phyloP scores from a whole-genome alignment of 192 early-diverging fungal genomes.

The Dimargaris xerosporica region DNA sequence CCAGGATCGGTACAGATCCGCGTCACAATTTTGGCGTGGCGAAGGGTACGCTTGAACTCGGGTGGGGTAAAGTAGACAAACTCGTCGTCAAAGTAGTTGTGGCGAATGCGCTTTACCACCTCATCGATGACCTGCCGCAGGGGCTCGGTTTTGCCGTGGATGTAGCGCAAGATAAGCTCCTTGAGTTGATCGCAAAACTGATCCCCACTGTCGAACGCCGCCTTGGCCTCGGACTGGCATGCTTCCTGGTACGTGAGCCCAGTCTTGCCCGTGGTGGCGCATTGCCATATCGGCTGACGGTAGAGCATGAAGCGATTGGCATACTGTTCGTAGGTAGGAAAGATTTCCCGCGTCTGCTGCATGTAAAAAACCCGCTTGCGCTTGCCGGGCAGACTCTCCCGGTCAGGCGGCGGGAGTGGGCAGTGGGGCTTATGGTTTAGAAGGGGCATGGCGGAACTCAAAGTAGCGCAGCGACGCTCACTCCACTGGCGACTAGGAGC shows the following conservation, averaged over 20 bases:
- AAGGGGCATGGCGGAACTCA: too few species aligned
- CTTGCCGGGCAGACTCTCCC: too few species aligned
- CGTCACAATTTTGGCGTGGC: background rate
- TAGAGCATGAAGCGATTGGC: slow-evolving; percentile 39
- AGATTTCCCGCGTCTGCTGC: background rate
- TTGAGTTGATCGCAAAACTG: slow-evolving; percentile 21
- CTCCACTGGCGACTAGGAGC: too few species aligned
- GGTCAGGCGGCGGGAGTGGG: too few species aligned
- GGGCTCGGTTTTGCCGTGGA: slow-evolving; percentile 5
- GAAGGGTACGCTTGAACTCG: background rate
- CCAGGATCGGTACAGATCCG: background rate
- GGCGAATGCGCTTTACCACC: background rate
- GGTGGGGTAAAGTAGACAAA: background rate
- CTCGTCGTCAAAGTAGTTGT: background rate
- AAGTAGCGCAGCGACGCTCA: too few species aligned
- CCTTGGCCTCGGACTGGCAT: slow-evolving; percentile 42
- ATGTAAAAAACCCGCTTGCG: background rate
- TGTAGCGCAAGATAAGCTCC: background rate
- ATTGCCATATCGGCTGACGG: slow-evolving; percentile 50
- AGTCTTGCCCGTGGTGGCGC: slow-evolving; percentile 53
- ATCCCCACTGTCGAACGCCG: slow-evolving; percentile 35
- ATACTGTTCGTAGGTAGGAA: slow-evolving; percentile 25
- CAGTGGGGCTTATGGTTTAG: too few species aligned
- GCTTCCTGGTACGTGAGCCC: slow-evolving; percentile 61
- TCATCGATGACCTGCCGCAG: background rate